A percentile compares a stretch with the other conserved stretches of the same genome.
These are phyloP conservation scores for Petunia secreta DNA, from an alignment of 257 asterid genomes.

Conservation along the genomic window DNA sequence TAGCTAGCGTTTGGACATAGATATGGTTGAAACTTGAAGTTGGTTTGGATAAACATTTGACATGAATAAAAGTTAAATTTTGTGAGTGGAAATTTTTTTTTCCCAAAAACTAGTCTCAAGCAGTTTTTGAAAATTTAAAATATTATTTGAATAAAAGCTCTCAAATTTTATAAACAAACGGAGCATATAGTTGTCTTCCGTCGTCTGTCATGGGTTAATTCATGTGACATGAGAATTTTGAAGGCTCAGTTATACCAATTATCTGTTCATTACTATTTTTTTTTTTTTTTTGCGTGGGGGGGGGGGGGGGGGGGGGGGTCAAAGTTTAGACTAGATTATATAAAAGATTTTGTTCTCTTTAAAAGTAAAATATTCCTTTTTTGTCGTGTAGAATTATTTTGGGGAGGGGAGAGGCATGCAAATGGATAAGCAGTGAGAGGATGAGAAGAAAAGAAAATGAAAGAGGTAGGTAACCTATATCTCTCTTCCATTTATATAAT, in stretches of 20 bases:
- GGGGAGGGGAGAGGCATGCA: conserved; percentile 12
- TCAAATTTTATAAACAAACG: too few species aligned
- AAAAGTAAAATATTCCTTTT: background rate
- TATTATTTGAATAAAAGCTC: too few species aligned
- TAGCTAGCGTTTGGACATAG: too few species aligned
- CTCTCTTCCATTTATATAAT: conserved; percentile 35
- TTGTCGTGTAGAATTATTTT: background rate
- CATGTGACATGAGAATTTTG: conserved; percentile 45
- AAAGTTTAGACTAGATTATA: conserved; percentile 28
- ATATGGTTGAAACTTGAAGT: too few species aligned
- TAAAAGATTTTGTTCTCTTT: background rate
- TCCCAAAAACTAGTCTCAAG: too few species aligned
- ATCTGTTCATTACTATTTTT: conserved; percentile 35
- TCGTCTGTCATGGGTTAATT: conserved; percentile 25
- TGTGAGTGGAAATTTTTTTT: too few species aligned
- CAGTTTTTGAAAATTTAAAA: too few species aligned
- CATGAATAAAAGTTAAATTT: too few species aligned
- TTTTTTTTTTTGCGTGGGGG: conserved; percentile 31
- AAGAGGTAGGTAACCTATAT: conserved; percentile 46
- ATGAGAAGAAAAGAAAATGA: conserved; percentile 56
- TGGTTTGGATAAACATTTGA: too few species aligned
- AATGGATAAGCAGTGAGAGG: conserved; percentile 77
- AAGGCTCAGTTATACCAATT: conserved; percentile 29
- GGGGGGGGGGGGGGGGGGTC: too few species aligned
- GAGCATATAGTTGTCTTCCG: too few species aligned